phyloP scores from a whole-genome alignment of 768 basidiomycete species.

The Asterophora lycoperdoides region DNA sequence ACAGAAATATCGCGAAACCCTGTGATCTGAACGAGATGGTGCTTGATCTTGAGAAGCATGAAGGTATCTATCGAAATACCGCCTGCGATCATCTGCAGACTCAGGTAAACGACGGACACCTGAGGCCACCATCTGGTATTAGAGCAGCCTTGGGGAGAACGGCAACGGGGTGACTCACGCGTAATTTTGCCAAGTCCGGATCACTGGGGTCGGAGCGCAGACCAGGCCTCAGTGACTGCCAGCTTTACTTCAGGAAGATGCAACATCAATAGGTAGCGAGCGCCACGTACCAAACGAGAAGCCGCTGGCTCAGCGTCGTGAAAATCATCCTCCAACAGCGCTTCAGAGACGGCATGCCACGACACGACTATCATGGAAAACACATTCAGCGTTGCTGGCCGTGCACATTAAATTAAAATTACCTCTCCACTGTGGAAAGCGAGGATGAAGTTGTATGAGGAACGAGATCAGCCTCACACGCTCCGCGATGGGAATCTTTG shows the following conservation, averaged over 20 bases:
- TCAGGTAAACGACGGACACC: conserved; percentile 54
- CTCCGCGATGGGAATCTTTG: conserved; percentile 51
- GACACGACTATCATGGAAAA: conserved; percentile 45
- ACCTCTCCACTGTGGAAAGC: conserved; percentile 70
- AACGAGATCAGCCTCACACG: conserved; percentile 57
- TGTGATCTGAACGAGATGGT: conserved; percentile 41
- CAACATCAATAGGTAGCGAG: background rate
- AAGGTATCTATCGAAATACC: conserved; percentile 51
- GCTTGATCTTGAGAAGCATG: conserved; percentile 59
- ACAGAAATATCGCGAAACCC: conserved; percentile 53
- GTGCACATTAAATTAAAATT: conserved; percentile 5
- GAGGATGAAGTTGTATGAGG: conserved; percentile 61
- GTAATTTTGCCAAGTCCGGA: conserved; percentile 44
- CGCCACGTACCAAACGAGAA: conserved; percentile 36
- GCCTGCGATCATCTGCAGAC: conserved; percentile 63
- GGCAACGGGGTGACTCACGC: conserved; percentile 29
- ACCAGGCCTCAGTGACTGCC: conserved; percentile 45
- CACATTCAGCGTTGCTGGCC: background rate
- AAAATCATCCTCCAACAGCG: conserved; percentile 53
- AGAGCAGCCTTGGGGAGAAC: background rate
- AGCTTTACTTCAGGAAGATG: background rate
- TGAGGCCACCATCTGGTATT: conserved; percentile 23
- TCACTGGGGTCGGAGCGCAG: conserved; percentile 36
- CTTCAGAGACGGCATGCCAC: conserved; percentile 59
- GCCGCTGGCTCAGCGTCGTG: conserved; percentile 33